Evolutionary conservation across 2,329 filamentous ascomycete genomes (phyloP).

Genomic region (Orbilia javanica): DNA sequence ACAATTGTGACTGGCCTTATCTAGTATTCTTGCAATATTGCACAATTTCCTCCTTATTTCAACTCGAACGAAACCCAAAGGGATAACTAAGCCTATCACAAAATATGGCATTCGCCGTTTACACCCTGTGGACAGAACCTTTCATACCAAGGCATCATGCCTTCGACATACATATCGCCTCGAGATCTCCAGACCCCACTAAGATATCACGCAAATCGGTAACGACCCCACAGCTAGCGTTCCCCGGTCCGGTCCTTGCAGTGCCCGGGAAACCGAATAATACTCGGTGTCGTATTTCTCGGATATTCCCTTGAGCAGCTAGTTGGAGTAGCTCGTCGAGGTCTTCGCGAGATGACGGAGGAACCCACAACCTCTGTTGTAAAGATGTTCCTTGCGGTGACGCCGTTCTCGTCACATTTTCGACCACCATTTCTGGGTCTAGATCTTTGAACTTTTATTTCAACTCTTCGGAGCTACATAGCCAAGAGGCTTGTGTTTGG

Average conservation of each 20-base stretch:
- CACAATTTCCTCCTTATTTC: not conserved
- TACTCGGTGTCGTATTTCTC: not conserved
- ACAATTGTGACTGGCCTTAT: not conserved
- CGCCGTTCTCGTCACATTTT: not conserved
- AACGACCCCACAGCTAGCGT: too few species aligned
- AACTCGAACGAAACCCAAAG: not conserved
- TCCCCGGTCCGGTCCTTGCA: too few species aligned
- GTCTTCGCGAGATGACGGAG: not conserved
- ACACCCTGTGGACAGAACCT: not conserved
- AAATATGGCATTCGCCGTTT: not conserved
- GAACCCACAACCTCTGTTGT: not conserved
- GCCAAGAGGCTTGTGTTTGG: not conserved
- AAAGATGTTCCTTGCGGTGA: not conserved
- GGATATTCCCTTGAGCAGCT: not conserved
- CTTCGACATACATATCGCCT: not conserved
- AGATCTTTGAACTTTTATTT: not conserved
- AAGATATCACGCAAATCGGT: not conserved
- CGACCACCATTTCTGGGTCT: not conserved
- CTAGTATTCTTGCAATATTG: not conserved
- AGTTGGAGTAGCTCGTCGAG: not conserved
- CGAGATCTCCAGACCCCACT: not conserved
- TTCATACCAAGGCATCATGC: not conserved
- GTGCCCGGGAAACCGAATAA: not conserved
- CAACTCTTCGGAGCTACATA: not conserved
- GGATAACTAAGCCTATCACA: not conserved